Conservation (phyloP, 2,329 filamentous ascomycete genomes). For the Cladosporium cucumerinum region DNA sequence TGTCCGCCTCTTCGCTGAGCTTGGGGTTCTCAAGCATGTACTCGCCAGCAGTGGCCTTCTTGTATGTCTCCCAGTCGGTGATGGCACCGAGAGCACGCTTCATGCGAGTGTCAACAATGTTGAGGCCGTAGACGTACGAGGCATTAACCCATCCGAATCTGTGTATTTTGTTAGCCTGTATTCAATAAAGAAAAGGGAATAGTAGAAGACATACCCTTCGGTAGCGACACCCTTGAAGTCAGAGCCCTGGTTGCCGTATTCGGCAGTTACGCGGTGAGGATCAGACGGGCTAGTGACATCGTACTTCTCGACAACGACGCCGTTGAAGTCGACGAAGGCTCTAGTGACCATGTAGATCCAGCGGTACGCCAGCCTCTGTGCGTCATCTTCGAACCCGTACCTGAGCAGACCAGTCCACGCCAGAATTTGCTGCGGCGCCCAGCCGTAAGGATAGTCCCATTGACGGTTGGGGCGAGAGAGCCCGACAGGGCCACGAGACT, state of each 20-base stretch:
- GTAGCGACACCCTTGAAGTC: slow-evolving; percentile 95
- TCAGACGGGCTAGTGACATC: slow-evolving; percentile 88
- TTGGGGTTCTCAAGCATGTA: slow-evolving; percentile 11
- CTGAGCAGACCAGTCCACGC: slow-evolving; percentile 90
- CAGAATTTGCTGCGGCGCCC: slow-evolving; percentile 97
- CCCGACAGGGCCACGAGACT: slow-evolving; percentile 76
- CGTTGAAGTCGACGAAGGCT: slow-evolving; percentile 97
- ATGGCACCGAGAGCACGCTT: slow-evolving; percentile 81
- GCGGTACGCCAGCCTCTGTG: slow-evolving; percentile 85
- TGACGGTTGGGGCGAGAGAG: slow-evolving; percentile 88
- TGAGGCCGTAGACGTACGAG: slow-evolving; percentile 90
- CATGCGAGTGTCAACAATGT: slow-evolving; percentile 85
- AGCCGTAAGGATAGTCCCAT: slow-evolving; percentile 98
- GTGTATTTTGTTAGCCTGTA: slow-evolving; percentile 14
- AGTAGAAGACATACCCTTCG: slow-evolving; percentile 79
- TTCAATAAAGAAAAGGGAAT: neutral
- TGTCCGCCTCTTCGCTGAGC: neutral
- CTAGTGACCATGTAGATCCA: slow-evolving; percentile 99
- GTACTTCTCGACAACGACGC: slow-evolving; percentile 98
- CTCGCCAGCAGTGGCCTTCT: slow-evolving; percentile 50
- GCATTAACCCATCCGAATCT: slow-evolving; percentile 99
- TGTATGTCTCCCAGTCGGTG: slow-evolving; percentile 81
- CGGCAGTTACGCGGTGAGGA: slow-evolving; percentile 89
- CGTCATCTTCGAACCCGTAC: slow-evolving; percentile 88
- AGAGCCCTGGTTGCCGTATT: slow-evolving; percentile 94